Conservation (phyloP, 768 basidiomycete genomes). For the Boletus subcaerulescens region DNA sequence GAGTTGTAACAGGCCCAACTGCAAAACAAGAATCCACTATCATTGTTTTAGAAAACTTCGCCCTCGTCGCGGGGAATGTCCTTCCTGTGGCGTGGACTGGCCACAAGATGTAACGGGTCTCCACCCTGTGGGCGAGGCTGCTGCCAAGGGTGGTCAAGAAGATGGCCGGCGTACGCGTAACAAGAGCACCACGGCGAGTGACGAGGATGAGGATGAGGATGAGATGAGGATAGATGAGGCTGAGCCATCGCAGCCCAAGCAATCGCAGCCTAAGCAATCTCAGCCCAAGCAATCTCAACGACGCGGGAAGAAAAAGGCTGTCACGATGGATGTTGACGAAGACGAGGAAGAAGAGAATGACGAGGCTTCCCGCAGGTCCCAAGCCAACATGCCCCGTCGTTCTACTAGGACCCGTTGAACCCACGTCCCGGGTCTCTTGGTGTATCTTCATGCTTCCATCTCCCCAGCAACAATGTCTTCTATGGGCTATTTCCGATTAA, state of each 20-base stretch:
- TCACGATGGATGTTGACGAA: slow-evolving; percentile 44
- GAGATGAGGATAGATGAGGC: slow-evolving; percentile 34
- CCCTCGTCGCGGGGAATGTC: slow-evolving; percentile 45
- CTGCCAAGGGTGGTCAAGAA: slow-evolving; percentile 60
- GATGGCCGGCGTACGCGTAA: slow-evolving; percentile 36
- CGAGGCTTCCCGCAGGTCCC: slow-evolving; percentile 19
- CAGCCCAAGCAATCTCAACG: slow-evolving; percentile 28
- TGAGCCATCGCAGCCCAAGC: slow-evolving; percentile 31
- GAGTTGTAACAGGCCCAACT: slow-evolving; percentile 58
- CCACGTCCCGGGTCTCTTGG: neutral
- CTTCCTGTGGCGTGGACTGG: slow-evolving; percentile 61
- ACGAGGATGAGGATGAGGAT: slow-evolving; percentile 45
- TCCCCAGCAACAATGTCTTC: neutral
- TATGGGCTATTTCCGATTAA: slow-evolving; percentile 8
- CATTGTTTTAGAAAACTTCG: slow-evolving; percentile 61
- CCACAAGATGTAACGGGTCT: slow-evolving; percentile 49
- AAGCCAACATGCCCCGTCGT: slow-evolving; percentile 19
- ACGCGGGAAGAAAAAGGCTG: slow-evolving; percentile 28
- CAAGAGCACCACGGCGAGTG: slow-evolving; percentile 34
- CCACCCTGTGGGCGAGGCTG: slow-evolving; percentile 63
- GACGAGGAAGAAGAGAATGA: slow-evolving; percentile 37
- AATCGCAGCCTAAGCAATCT: slow-evolving; percentile 29
- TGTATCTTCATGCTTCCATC: neutral
- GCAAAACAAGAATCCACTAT: slow-evolving; percentile 60
- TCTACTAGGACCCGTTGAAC: slow-evolving; percentile 17